Conservation (phyloP, 441 rosid species). For the Syzygium syzygioides region DNA sequence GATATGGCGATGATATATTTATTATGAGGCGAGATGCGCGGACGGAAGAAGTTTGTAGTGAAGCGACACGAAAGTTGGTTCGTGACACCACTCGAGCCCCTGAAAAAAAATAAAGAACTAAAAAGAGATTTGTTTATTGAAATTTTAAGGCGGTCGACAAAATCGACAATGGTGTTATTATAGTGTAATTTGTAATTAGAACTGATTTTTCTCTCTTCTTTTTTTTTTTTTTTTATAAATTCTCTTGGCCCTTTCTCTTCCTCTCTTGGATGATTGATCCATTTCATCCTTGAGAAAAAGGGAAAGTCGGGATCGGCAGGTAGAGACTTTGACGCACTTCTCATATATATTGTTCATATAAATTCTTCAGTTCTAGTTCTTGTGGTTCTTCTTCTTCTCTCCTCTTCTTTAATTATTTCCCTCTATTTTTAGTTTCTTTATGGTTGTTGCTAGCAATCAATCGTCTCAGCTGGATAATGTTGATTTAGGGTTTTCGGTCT, state of each 20-base stretch:
- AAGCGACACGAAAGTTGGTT: neutral
- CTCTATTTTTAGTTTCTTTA: too few species aligned
- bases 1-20: too few species aligned
- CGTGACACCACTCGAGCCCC: neutral
- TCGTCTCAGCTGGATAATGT: too few species aligned
- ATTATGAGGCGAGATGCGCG: too few species aligned
- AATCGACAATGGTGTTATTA: neutral
- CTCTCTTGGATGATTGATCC: neutral
- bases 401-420: too few species aligned
- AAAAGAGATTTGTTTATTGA: accelerated
- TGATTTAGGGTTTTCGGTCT: too few species aligned
- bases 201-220: accelerated
- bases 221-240: accelerated
- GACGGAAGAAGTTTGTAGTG: too few species aligned
- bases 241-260: neutral
- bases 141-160: neutral
- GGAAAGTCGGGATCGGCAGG: neutral
- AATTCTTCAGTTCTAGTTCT: neutral
- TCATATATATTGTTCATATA: neutral
- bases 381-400: neutral
- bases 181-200: neutral
- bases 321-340: neutral
- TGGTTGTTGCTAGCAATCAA: too few species aligned
- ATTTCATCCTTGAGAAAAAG: neutral
- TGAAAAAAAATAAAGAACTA: accelerated